These are phyloP conservation scores for Aureobasidium musti DNA, from an alignment of 2,329 filamentous ascomycete genomes.

Conservation along the genomic window DNA sequence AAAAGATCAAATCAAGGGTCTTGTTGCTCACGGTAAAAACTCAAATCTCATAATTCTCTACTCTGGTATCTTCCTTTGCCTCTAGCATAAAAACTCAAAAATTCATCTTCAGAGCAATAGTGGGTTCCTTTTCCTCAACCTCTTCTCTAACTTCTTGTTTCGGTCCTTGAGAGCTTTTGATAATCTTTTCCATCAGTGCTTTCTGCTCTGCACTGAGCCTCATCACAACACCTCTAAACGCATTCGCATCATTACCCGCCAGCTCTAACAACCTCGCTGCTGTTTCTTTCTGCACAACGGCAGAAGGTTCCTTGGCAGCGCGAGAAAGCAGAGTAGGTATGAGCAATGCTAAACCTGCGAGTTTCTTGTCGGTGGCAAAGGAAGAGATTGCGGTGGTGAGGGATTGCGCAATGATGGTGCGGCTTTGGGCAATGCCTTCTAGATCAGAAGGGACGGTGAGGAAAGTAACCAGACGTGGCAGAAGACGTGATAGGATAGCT, in stretches of 20 bases:
- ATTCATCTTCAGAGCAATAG: slow-evolving; percentile 92
- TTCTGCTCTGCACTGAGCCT: slow-evolving; percentile 71
- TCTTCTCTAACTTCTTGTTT: slow-evolving; percentile 51
- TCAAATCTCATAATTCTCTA: neutral
- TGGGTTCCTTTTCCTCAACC: slow-evolving; percentile 61
- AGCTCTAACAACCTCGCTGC: slow-evolving; percentile 77
- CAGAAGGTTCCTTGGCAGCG: slow-evolving; percentile 56
- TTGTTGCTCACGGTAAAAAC: neutral
- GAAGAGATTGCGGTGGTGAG: slow-evolving; percentile 69
- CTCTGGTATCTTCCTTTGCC: neutral
- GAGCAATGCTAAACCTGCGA: slow-evolving; percentile 71
- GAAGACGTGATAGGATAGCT: slow-evolving; percentile 70
- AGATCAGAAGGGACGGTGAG: slow-evolving; percentile 62
- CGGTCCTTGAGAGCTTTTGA: slow-evolving; percentile 49
- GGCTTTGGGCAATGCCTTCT: slow-evolving; percentile 78
- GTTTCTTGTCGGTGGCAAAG: slow-evolving; percentile 45
- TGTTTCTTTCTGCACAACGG: slow-evolving; percentile 65
- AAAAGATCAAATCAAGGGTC: neutral
- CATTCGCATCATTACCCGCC: slow-evolving; percentile 69
- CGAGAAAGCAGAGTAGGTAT: slow-evolving; percentile 76
- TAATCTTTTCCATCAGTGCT: slow-evolving; percentile 69
- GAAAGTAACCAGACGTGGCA: slow-evolving; percentile 76
- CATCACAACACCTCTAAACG: slow-evolving; percentile 73
- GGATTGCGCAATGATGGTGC: slow-evolving; percentile 69
- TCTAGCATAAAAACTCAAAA: slow-evolving; percentile 59